These are phyloP conservation scores for Trichoderma asperelloides DNA, from an alignment of 495 filamentous ascomycete genomes.

Conservation along the genomic window DNA sequence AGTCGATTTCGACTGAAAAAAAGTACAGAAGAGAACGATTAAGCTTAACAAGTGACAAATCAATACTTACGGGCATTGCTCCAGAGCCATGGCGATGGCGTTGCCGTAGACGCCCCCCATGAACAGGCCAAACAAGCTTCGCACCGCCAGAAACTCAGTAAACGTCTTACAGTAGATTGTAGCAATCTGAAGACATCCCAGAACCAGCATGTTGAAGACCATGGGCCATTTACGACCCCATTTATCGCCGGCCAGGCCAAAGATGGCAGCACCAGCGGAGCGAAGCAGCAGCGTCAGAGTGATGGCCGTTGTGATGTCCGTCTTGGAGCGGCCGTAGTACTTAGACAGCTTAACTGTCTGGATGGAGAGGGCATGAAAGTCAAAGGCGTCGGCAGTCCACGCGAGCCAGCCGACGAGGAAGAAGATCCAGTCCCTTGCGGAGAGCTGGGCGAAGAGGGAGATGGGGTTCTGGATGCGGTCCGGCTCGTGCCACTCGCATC, in stretches of 20 bases:
- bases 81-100: constrained; percentile 72
- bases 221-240: constrained; percentile 79
- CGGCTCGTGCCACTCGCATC: constrained; percentile 52
- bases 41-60: neutral
- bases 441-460: constrained; percentile 47
- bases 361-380: constrained; percentile 69
- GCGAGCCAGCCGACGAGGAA: constrained; percentile 55
- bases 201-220: constrained; percentile 60
- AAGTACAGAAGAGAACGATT: too few species aligned
- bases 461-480: constrained; percentile 53
- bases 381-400: constrained; percentile 65
- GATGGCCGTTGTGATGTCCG: constrained; percentile 63
- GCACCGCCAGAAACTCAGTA: constrained; percentile 58
- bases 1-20: neutral
- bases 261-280: constrained; percentile 59
- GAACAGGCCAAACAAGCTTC: constrained; percentile 65
- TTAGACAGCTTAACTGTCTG: constrained; percentile 58
- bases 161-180: constrained; percentile 64
- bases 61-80: constrained; percentile 60
- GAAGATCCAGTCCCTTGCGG: constrained; percentile 49
- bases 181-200: constrained; percentile 56
- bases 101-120: constrained; percentile 81
- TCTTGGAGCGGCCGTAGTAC: constrained; percentile 56
- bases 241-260: constrained; percentile 63
- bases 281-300: constrained; percentile 64